Evolutionary conservation across 352 stramenopile species (phyloP).

Genomic region (Globisporangium splendens): DNA sequence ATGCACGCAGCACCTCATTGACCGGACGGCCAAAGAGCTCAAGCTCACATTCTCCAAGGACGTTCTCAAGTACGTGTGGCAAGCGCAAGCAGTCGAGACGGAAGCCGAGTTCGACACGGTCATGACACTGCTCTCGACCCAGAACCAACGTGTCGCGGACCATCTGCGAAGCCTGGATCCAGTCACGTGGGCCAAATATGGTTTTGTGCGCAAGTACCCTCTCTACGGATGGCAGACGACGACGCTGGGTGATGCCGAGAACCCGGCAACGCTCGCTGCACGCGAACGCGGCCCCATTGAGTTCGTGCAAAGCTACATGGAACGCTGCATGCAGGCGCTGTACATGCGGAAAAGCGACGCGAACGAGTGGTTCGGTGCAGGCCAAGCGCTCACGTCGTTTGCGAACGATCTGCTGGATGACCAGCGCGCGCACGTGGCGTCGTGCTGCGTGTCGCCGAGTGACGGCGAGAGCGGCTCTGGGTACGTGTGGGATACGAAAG

Average conservation of each 20-base stretch:
- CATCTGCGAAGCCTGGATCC: slow-evolving; percentile 24
- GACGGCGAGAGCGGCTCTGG: slow-evolving; percentile 37
- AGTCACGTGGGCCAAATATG: slow-evolving; percentile 33
- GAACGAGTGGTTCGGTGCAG: slow-evolving; percentile 19
- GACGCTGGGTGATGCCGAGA: slow-evolving; percentile 21
- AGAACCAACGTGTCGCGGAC: slow-evolving; percentile 17
- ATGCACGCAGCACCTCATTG: slow-evolving; percentile 33
- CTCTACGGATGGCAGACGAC: slow-evolving; percentile 41
- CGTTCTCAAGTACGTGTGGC: slow-evolving; percentile 22
- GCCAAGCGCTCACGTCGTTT: slow-evolving; percentile 32
- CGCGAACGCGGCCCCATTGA: slow-evolving; percentile 29
- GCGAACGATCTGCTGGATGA: slow-evolving; percentile 26
- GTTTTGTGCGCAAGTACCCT: slow-evolving; percentile 32
- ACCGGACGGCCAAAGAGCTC: slow-evolving; percentile 19
- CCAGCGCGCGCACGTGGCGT: slow-evolving; percentile 22
- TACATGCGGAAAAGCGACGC: slow-evolving; percentile 29
- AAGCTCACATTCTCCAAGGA: slow-evolving; percentile 22
- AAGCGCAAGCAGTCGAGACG: slow-evolving; percentile 29
- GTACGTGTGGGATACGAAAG: slow-evolving; percentile 42
- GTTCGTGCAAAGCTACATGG: slow-evolving; percentile 39
- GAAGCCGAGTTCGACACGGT: slow-evolving; percentile 30
- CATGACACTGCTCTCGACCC: slow-evolving; percentile 17
- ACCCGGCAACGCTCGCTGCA: slow-evolving; percentile 13
- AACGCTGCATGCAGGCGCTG: slow-evolving; percentile 36
- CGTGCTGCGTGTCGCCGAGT: slow-evolving; percentile 39